These are phyloP conservation scores for Xerocomellus dryophilus DNA, from an alignment of 768 basidiomycete genomes.

Conservation along the genomic window DNA sequence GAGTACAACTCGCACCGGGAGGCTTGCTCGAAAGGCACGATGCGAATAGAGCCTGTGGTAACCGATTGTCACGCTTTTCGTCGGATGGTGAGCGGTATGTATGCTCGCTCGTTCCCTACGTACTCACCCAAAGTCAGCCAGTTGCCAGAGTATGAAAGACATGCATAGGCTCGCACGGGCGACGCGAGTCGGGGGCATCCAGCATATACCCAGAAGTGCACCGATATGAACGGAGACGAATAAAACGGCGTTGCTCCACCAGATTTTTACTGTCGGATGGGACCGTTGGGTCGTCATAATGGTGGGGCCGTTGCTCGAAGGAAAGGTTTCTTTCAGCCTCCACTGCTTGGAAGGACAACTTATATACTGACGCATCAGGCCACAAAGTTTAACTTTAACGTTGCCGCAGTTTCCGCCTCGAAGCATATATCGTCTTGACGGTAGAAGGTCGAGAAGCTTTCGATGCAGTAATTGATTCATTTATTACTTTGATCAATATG, in stretches of 20 bases:
- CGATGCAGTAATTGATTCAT: not conserved
- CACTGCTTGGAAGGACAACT: not conserved
- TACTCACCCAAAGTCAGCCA: conserved; percentile 9
- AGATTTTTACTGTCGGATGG: not conserved
- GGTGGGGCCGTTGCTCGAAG: not conserved
- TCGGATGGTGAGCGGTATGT: not conserved
- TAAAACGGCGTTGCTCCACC: conserved; percentile 5
- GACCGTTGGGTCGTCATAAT: not conserved
- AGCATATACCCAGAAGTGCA: conserved; percentile 5
- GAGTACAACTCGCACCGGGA: conserved; percentile 1
- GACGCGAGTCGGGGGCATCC: conserved; percentile 1
- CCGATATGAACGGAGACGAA: conserved; percentile 5
- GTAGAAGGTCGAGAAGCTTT: not conserved
- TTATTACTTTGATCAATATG: not conserved
- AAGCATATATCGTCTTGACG: not conserved
- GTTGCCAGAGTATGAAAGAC: conserved; percentile 8
- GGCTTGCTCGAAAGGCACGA: conserved; percentile 2
- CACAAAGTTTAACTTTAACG: not conserved
- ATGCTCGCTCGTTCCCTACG: not conserved
- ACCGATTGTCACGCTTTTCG: conserved; percentile 10
- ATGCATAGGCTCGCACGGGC: not conserved
- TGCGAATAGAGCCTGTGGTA: conserved; percentile 12
- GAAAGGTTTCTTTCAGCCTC: not conserved
- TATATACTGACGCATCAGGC: not conserved
- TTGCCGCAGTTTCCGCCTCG: not conserved